Percentiles rank a stretch among this genome's conserved stretches.
Conservation (phyloP, 2,329 filamentous ascomycete species). For the Macroventuria anomochaeta region DNA sequence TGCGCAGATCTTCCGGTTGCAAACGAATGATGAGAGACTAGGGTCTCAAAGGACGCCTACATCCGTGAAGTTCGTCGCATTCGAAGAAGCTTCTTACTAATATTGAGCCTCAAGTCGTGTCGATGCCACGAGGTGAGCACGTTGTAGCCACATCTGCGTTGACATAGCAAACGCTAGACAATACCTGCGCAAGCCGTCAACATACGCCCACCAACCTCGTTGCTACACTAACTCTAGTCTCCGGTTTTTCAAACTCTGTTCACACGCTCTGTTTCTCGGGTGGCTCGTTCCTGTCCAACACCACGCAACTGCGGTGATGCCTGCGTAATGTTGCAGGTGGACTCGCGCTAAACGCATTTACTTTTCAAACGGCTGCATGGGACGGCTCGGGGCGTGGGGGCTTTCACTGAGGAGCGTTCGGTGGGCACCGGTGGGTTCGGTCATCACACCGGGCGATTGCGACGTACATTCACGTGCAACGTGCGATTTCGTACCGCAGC, state of each 20-base stretch:
- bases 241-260: slow-evolving; percentile 15
- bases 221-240: slow-evolving; percentile 6
- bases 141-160: background rate
- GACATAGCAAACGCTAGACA: slow-evolving; percentile 8
- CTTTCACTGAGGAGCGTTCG: slow-evolving; percentile 9
- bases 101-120: background rate
- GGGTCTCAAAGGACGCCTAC: background rate
- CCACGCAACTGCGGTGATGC: slow-evolving; percentile 11
- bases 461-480: background rate
- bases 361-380: slow-evolving; percentile 15
- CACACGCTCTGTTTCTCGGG: background rate
- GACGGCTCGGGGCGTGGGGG: slow-evolving; percentile 16
- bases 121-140: slow-evolving; percentile 9
- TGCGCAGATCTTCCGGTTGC: slow-evolving; percentile 7
- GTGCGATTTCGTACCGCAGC: background rate
- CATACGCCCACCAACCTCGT: background rate
- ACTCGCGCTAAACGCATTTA: slow-evolving; percentile 9
- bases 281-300: slow-evolving; percentile 1
- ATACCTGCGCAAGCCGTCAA: slow-evolving; percentile 8
- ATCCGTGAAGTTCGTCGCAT: background rate
- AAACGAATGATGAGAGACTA: slow-evolving; percentile 4
- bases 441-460: background rate
- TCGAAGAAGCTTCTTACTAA: background rate
- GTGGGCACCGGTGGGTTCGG: slow-evolving; percentile 8
- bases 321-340: slow-evolving; percentile 13